Conservation (phyloP, 2,329 filamentous ascomycete species). For the Fusarium scirpi region DNA sequence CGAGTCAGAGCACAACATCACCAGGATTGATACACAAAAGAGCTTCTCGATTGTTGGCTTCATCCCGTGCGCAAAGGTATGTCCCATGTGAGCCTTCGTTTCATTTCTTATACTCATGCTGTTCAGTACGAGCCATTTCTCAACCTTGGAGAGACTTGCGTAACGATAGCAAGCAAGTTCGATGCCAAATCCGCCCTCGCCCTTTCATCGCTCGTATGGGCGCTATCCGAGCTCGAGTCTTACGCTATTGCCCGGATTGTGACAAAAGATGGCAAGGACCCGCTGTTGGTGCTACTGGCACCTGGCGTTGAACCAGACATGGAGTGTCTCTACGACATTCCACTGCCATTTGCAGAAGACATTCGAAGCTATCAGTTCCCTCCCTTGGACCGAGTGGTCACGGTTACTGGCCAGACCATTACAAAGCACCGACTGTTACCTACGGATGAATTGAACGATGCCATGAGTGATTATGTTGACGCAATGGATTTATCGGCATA, state of each 20-base stretch:
- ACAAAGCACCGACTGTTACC: constrained; percentile 88
- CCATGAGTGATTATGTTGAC: constrained; percentile 94
- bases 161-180: constrained; percentile 80
- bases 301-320: constrained; percentile 82
- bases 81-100: constrained; percentile 17
- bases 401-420: constrained; percentile 83
- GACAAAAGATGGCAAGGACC: constrained; percentile 83
- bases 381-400: constrained; percentile 87
- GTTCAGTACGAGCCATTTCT: constrained; percentile 83
- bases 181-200: constrained; percentile 88
- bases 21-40: constrained; percentile 82
- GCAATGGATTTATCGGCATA: constrained; percentile 86
- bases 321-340: constrained; percentile 89
- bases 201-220: constrained; percentile 89
- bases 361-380: constrained; percentile 91
- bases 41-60: constrained; percentile 89
- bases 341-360: constrained; percentile 93
- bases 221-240: constrained; percentile 84
- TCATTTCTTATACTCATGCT: constrained; percentile 18
- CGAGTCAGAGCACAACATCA: constrained; percentile 87
- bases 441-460: constrained; percentile 75
- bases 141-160: constrained; percentile 82
- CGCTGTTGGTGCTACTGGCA: constrained; percentile 80
- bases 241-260: constrained; percentile 91
- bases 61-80: constrained; percentile 76